Base-by-base conservation (phyloP, 2,329 filamentous ascomycete species). In the Cryphonectria naterciae region DNA sequence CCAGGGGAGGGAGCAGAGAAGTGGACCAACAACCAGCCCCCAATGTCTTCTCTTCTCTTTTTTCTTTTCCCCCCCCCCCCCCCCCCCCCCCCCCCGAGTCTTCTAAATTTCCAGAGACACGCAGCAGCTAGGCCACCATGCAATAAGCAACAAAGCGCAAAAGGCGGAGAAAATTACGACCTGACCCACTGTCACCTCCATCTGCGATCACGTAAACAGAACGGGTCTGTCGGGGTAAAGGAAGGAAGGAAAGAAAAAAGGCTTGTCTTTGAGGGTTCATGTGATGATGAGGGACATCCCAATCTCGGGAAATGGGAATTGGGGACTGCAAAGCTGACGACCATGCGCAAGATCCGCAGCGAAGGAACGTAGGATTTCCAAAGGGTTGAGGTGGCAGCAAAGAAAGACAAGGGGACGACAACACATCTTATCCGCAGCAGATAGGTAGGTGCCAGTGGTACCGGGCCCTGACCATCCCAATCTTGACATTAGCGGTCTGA, bases 401-500 rank as follows among this genome's bases (percentile, higher is more conserved):
- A 11, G 7, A 8, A 10, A 32, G 13, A 19, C 54, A 58, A 32
- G 46, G 43, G 43, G 46, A 8, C 46, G 19, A 49, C 19, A 19
- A 22, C 1, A 49, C 22, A n/a, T 22, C 22, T 2, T 22, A n/a
- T 49, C 46, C n/a, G 25, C 54, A 19, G 15, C 25, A 35, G 54
- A 25, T 17, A n/a, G 32, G 32, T 32, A 32, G 32, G 32, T 32
- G 6, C 11, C 25, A 32, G 54, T 32, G 54, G 54, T 32, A 32
- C 54, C 28, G 28, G 54, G 46, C 46, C 28, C 28, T 58, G 54
- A 32, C 25, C 54, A 58, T 58, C 54, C 54, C 15, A 58, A 58
- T 58, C 25, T 58, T 58, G 15, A 58, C 28, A 58, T 13, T 58
- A 28, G 54, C 54, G 54, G 54, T 58, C 54, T 58, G 54, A 58